Base-by-base conservation (phyloP, 2,329 filamentous ascomycete species). In the Herpotrichia juniperi region DNA sequence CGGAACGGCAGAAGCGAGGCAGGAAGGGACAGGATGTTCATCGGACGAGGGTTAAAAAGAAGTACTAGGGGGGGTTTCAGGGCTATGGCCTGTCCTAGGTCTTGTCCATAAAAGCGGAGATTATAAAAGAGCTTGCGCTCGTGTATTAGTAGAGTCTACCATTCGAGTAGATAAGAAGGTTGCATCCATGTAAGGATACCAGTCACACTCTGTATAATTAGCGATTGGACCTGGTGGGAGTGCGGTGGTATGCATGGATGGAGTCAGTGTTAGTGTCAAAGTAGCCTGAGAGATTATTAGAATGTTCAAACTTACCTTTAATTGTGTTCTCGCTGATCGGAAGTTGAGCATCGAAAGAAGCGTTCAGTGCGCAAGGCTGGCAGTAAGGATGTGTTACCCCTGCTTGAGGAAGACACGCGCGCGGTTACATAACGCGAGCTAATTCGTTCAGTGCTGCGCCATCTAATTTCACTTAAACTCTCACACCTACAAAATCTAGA, bases 1-100 rank as follows among this genome's bases (percentile, higher is more conserved):
- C 62, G 5, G 67, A 72, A 44, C 57, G 68, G n/a, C 66, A 69
- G 50, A 71, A 65, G 54, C 58, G 63, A 39, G 58, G 59, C 28
- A 45, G 65, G 3, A 72, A 68, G 46, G 68, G 69, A 1, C 53
- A 61, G 46, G 69, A 72, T 62, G 59, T 59, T 32, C 68, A 72
- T 63, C 59, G 68, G 1, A 58, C 61, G 56, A 49, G 57, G 14
- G 44, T 62, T 42, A 71, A 67, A 59, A 70, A 47, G 43, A 51
- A 43, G 40, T 43, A 43, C 40, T 43, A 14, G 22, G n/a, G n/a
- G n/a, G n/a, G n/a, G n/a, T n/a, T n/a, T n/a, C n/a, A n/a, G n/a
- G n/a, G n/a, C n/a, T n/a, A n/a, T n/a, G n/a, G n/a, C n/a, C n/a
- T n/a, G n/a, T n/a, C n/a, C n/a, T n/a, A n/a, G n/a, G n/a, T n/a